Conservation (phyloP, 2,329 filamentous ascomycete genomes). For the Clonostachys solani region DNA sequence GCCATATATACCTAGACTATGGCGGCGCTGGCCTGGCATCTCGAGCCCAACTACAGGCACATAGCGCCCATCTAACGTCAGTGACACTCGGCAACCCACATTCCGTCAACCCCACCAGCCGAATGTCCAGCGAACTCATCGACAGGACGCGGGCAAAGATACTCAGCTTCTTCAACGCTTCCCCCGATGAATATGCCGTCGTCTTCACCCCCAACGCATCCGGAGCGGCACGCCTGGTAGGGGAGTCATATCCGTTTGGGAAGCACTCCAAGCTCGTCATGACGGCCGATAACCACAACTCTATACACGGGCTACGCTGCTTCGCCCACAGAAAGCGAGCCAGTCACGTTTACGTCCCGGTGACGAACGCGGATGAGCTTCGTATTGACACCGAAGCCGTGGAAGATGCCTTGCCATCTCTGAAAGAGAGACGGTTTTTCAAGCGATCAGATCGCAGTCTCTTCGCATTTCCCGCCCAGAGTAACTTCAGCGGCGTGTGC, state of each 20-base stretch:
- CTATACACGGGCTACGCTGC: conserved; percentile 30
- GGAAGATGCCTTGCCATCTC: conserved; percentile 10
- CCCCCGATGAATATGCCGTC: conserved; percentile 28
- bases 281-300: conserved; percentile 36
- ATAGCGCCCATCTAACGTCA: conserved; percentile 18
- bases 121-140: conserved; percentile 22
- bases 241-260: conserved; percentile 29
- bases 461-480: conserved; percentile 40
- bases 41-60: conserved; percentile 20
- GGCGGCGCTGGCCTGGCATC: conserved; percentile 30
- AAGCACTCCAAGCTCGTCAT: conserved; percentile 19
- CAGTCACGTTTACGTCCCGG: conserved; percentile 21
- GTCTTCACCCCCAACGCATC: conserved; percentile 35
- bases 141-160: conserved; percentile 22
- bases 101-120: conserved; percentile 29
- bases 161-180: conserved; percentile 25
- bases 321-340: conserved; percentile 20
- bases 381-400: conserved; percentile 17
- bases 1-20: conserved; percentile 35
- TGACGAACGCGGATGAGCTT: conserved; percentile 14
- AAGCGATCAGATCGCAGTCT: conserved; percentile 9
- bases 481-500: conserved; percentile 36
- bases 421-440: not conserved
- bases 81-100: conserved; percentile 32
- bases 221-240: conserved; percentile 29